These are phyloP conservation scores for Nyctanthes arbortristis DNA, from an alignment of 257 asterid species.

Conservation along the genomic window DNA sequence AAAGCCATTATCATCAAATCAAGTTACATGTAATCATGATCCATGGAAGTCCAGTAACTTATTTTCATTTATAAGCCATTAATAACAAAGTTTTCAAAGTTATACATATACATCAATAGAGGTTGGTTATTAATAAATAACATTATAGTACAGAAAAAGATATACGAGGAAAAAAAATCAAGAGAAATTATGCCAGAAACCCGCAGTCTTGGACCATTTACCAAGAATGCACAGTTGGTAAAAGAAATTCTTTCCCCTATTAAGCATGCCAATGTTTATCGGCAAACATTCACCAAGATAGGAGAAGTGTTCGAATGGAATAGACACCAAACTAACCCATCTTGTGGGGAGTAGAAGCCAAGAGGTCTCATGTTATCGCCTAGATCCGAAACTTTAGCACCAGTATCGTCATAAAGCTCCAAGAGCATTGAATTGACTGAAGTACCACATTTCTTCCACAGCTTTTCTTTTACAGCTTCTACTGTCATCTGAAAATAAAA, in stretches of 20 bases:
- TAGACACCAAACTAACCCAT: conserved; percentile 54
- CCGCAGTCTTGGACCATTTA: neutral
- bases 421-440: conserved; percentile 78
- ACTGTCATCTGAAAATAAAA: conserved; percentile 62
- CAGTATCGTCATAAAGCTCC: conserved; percentile 81
- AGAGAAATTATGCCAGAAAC: neutral
- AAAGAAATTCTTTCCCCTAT: neutral
- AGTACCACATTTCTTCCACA: conserved; percentile 95
- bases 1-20: neutral
- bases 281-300: neutral
- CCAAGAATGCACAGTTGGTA: neutral
- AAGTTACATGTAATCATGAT: neutral
- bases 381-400: conserved; percentile 62
- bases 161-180: neutral
- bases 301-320: neutral
- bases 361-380: conserved; percentile 61
- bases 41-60: neutral
- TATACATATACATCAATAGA: no score
- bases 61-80: neutral
- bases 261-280: neutral
- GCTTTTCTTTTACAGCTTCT: conserved; percentile 85
- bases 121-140: neutral
- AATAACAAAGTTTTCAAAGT: neutral
- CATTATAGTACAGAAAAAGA: neutral
- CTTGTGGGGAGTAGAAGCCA: conserved; percentile 88